phyloP scores from a whole-genome alignment of 2,329 filamentous ascomycete species.

The Aspergillus sergii region DNA sequence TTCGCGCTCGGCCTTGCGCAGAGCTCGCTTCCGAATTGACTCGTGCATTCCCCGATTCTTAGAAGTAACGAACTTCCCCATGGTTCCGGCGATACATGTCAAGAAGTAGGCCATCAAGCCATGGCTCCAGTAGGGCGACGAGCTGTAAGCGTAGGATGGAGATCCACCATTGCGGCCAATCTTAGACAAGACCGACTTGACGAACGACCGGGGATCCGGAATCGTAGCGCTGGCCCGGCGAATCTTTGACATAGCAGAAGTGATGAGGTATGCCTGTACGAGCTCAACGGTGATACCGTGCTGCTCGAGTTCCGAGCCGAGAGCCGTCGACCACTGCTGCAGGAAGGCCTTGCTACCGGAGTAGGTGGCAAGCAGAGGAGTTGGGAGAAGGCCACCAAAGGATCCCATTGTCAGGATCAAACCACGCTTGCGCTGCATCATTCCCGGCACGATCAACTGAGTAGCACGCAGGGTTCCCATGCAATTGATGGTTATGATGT shows the following conservation, averaged over 20 bases:
- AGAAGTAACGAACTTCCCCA: constrained; percentile 58
- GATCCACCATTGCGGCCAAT: constrained; percentile 77
- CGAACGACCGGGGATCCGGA: constrained; percentile 80
- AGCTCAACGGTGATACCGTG: constrained; percentile 88
- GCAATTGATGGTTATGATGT: constrained; percentile 96
- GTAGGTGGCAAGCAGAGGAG: constrained; percentile 91
- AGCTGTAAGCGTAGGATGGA: constrained; percentile 78
- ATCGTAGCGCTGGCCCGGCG: constrained; percentile 75
- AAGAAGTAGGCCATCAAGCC: constrained; percentile 84
- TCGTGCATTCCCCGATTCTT: constrained; percentile 74
- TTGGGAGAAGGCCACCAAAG: constrained; percentile 89
- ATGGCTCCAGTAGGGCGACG: constrained; percentile 92
- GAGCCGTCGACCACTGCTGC: constrained; percentile 89
- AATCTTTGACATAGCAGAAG: constrained; percentile 96
- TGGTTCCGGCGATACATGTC: constrained; percentile 60
- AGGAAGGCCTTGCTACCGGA: constrained; percentile 97
- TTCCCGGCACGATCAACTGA: constrained; percentile 78
- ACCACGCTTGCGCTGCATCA: constrained; percentile 81
- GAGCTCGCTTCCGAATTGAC: constrained; percentile 77
- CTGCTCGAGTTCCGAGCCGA: constrained; percentile 79
- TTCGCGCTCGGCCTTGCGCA: constrained; percentile 83
- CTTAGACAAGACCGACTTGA: constrained; percentile 75
- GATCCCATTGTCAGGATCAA: constrained; percentile 97
- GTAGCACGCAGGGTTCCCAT: constrained; percentile 86
- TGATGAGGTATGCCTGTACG: constrained; percentile 89